Evolutionary conservation across 176 grass and related monocot species (phyloP).

Genomic region (Avena eriantha): DNA sequence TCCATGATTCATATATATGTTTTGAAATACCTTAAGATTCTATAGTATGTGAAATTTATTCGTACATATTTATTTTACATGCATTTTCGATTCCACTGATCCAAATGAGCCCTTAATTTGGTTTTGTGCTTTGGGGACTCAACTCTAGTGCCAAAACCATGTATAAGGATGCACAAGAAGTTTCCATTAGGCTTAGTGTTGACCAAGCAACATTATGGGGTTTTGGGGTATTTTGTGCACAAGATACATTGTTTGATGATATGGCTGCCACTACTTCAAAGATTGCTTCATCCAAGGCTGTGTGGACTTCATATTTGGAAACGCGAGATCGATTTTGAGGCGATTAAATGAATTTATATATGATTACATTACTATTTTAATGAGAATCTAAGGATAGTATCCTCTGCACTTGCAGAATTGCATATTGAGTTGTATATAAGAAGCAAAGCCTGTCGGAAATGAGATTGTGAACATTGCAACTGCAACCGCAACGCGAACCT

Average conservation of each 20-base stretch:
- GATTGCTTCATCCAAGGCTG: slow-evolving; percentile 77
- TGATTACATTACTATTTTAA: neutral
- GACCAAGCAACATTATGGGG: slow-evolving; percentile 76
- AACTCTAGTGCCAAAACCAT: slow-evolving; percentile 68
- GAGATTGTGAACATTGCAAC: neutral
- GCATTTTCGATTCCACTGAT: neutral
- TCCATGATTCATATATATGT: neutral
- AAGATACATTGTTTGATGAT: slow-evolving; percentile 78
- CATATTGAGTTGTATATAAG: neutral
- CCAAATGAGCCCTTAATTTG: neutral
- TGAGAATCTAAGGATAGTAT: neutral
- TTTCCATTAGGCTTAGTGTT: slow-evolving; percentile 63
- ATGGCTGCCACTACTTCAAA: slow-evolving; percentile 72
- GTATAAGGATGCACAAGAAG: slow-evolving; percentile 56
- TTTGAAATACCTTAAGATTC: neutral
- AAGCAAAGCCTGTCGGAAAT: neutral
- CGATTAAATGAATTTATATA: neutral
- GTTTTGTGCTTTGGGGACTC: slow-evolving; percentile 55
- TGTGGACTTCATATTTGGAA: slow-evolving; percentile 86
- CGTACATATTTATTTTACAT: neutral
- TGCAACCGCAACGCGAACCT: neutral
- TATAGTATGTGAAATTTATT: too few species aligned
- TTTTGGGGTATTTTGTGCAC: slow-evolving; percentile 73
- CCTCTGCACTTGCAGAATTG: slow-evolving; percentile 29
- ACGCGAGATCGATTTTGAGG: slow-evolving; percentile 73